phyloP scores from a whole-genome alignment of 2,329 filamentous ascomycete genomes.

The Clonostachys byssicola region DNA sequence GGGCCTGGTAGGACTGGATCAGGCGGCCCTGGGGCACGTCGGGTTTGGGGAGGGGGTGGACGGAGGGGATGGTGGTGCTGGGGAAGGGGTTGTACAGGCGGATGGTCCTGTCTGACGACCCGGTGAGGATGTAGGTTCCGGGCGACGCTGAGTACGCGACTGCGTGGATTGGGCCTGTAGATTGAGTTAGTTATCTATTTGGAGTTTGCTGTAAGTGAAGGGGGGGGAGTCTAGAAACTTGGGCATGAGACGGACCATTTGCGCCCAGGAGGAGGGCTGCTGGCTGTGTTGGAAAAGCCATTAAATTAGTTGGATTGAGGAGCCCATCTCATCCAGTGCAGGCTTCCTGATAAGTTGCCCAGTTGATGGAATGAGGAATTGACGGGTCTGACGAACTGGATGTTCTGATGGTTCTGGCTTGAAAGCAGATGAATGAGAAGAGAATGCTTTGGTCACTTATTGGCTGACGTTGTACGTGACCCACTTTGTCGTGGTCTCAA shows the following conservation, averaged over 20 bases:
- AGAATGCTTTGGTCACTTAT: no score
- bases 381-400: no score
- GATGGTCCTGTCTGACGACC: constrained; percentile 79
- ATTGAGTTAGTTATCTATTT: background rate
- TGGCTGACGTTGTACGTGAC: no score
- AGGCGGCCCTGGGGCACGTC: constrained; percentile 49
- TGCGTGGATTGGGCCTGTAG: constrained; percentile 64
- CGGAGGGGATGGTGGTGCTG: constrained; percentile 26
- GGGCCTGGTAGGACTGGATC: constrained; percentile 84
- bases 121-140: constrained; percentile 77
- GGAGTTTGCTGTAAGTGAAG: background rate
- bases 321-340: constrained; percentile 8
- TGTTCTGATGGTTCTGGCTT: no score
- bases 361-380: no score
- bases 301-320: constrained; percentile 9
- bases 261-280: constrained; percentile 54
- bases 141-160: constrained; percentile 69
- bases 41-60: constrained; percentile 11
- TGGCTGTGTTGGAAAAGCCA: constrained; percentile 44
- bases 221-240: background rate
- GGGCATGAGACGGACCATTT: constrained; percentile 39
- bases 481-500: no score
- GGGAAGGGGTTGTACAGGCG: constrained; percentile 78
- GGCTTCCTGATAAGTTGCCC: no score
- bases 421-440: no score